Percentiles rank a stretch among this genome's conserved stretches.
Conservation (phyloP, 1,284 basidiomycete species). For the Cystobasidiaceae sp. region DNA sequence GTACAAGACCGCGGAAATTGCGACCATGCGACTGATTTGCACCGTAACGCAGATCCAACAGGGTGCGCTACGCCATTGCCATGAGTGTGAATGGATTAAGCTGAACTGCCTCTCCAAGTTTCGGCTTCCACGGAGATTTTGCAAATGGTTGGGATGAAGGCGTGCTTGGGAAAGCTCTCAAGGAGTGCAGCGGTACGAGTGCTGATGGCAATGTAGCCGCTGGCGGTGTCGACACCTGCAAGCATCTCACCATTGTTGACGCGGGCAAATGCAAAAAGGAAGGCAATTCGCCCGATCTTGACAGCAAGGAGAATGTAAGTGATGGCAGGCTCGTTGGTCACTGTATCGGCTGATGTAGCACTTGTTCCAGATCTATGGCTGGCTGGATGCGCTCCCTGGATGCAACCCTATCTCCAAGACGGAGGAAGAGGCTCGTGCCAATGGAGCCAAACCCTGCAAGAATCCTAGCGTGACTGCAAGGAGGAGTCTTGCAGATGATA, state of each 20-base stretch:
- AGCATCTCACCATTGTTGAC: neutral
- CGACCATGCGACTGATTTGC: neutral
- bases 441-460: neutral
- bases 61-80: no score
- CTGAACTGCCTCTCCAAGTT: neutral
- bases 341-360: neutral
- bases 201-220: neutral
- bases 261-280: neutral
- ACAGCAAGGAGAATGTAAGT: constrained; percentile 1
- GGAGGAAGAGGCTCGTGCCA: neutral
- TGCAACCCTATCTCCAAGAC: constrained; percentile 4
- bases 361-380: neutral
- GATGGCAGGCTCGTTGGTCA: neutral
- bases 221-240: neutral
- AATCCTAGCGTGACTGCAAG: no score
- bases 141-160: constrained; percentile 1
- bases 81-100: no score
- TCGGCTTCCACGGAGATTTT: constrained; percentile 8
- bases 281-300: neutral
- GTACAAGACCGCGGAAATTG: no score
- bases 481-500: no score
- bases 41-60: neutral
- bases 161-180: constrained; percentile 1
- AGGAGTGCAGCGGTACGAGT: neutral
- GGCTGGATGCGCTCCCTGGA: neutral